Evolutionary conservation across 2,329 filamentous ascomycete genomes (phyloP), one percentile per base, ranked within the genome.

Genomic region (Raffaelea ambrosiae): DNA sequence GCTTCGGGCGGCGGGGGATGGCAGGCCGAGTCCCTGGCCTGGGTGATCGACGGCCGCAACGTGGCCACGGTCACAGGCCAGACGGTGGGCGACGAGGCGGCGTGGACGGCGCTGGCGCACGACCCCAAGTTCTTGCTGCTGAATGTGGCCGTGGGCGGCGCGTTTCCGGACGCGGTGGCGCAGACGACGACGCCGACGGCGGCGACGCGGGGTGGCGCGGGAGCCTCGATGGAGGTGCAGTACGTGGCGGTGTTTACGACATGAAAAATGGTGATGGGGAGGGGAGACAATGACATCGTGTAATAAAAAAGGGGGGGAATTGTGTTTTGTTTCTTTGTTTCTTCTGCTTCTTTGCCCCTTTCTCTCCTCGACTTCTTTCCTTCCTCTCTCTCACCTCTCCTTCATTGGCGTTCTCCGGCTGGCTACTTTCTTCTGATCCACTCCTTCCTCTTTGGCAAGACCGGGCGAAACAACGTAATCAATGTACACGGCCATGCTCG

Each of bases 61-160:
- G 77, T 66, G 54, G 62, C 68, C 45, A 63, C 63, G 19, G 57
- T 79, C 20, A 65, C 61, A 3, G 76, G 74, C 0, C 56, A 60
- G 0, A 59, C 67, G 21, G 66, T 79, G 49, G 65, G 63, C 36
- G 66, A 75, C 49, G 58, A 66, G 48, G 59, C 57, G 2, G 62
- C 70, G n/a, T 80, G 76, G 76, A 65, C 59, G 3, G 63, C 66
- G 3, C 59, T 79, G 18, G 72, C 72, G 19, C 70, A 77, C 53
- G 70, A 63, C 46, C 69, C 74, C 2, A 55, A 76, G 57, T 77
- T 68, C 53, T 58, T 79, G 44, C 69, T 79, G 47, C 59, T 80
- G 46, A 79, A 80, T 51, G 63, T 79, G 5, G 75, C 76, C 41
- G 69, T 79, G 26, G 76, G 76, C 10, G 76, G 76, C 22, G 62